Evolutionary conservation across 2,329 filamentous ascomycete genomes (phyloP), one percentile per base, ranked within the genome.

Genomic region (Lomentospora prolificans): DNA sequence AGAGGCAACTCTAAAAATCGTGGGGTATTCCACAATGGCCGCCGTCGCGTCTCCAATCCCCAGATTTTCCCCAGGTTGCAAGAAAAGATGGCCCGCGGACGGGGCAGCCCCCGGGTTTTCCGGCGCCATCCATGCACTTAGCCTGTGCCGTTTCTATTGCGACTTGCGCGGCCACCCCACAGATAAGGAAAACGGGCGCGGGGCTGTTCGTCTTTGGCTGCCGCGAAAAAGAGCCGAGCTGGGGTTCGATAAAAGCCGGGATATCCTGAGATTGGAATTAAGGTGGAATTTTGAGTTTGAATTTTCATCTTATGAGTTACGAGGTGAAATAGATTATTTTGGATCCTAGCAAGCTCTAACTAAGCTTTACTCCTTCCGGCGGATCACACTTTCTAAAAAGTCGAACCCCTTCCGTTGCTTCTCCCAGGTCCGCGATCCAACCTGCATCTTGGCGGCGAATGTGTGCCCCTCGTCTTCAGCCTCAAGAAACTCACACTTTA

Each of bases 401-500:
- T 74, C 69, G 59, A 74, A 74, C 4, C 71, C 71, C 57, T 39
- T 51, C 25, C 67, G 61, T 61, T 73, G 70, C 33, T 70, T 57
- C 44, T 66, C 58, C 66, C 65, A 68, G 0, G 66, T 67, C 33
- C 53, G 55, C 1, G 65, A 67, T 1, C 70, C 71, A 55, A 71
- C 69, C 57, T 66, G 57, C 71, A 75, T 75, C 57, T 63, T 68
- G 2, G 65, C 67, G 0, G 69, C 69, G 64, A 74, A 75, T 2
- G 70, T 74, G 58, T 74, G 72, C n/a, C 66, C 69, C 57, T 74
- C 72, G 3, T 63, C 69, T 0, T 67, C 68, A 6, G 74, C 66
- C 57, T 70, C 69, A 8, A 63, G 61, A 61, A 73, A 62, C 3
- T 63, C 69, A 59, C 68, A 69, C 28, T 62, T 55, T 0, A 74